Conservation (phyloP, 805 yeast species). For the Kockiozyma suomiensis region DNA sequence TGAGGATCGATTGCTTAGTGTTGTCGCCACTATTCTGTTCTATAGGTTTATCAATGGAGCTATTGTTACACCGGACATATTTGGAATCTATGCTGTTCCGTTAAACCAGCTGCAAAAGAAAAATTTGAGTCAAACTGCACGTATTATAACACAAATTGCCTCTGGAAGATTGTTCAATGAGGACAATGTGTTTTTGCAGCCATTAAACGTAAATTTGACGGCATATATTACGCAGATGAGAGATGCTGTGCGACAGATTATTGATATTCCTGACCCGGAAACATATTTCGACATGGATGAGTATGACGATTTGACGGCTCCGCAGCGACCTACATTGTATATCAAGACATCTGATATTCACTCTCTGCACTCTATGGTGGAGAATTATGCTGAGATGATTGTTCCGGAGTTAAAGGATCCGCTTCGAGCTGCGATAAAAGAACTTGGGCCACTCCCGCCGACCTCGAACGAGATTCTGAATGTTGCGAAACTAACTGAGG, state of each 20-base stretch:
- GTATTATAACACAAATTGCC: constrained; percentile 66
- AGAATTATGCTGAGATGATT: constrained; percentile 39
- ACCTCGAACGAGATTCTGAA: constrained; percentile 53
- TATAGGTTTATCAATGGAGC: constrained; percentile 44
- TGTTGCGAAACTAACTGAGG: constrained; percentile 54
- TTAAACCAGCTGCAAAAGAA: constrained; percentile 42
- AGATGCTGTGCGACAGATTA: constrained; percentile 50
- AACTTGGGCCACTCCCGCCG: constrained; percentile 48
- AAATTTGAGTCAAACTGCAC: constrained; percentile 60
- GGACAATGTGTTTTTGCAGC: constrained; percentile 70
- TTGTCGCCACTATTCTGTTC: constrained; percentile 61
- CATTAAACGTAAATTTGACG: constrained; percentile 71
- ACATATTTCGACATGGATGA: constrained; percentile 60
- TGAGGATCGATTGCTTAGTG: constrained; percentile 62
- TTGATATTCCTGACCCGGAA: constrained; percentile 61
- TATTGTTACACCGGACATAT: constrained; percentile 47
- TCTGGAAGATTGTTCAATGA: constrained; percentile 66
- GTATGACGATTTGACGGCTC: constrained; percentile 68
- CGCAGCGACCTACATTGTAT: constrained; percentile 47
- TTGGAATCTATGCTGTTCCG: constrained; percentile 53
- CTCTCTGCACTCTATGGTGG: constrained; percentile 45
- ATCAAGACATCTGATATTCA: constrained; percentile 45
- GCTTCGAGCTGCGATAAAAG: constrained; percentile 50
- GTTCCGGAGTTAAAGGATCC: constrained; percentile 52
- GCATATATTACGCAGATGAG: constrained; percentile 54